Conservation (phyloP, 352 stramenopile genomes). For the Blastocystis sp. region DNA sequence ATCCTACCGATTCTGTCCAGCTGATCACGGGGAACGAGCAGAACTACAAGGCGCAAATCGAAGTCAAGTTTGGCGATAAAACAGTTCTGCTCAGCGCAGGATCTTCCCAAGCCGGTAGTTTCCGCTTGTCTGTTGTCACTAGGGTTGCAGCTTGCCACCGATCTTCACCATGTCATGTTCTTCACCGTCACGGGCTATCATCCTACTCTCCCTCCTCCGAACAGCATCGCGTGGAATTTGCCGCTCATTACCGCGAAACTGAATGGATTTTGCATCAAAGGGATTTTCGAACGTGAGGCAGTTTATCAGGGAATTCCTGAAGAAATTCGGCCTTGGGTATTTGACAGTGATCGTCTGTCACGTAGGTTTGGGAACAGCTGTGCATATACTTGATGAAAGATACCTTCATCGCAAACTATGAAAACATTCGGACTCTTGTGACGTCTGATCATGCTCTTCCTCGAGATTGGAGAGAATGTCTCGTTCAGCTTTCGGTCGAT, state of each 20-base stretch:
- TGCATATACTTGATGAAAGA: background rate
- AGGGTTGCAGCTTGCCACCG: background rate
- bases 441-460: background rate
- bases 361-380: constrained; percentile 25
- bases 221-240: constrained; percentile 11
- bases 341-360: background rate
- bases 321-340: constrained; percentile 35
- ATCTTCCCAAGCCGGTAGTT: background rate
- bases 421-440: constrained; percentile 4
- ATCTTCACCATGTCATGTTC: constrained; percentile 46
- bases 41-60: constrained; percentile 26
- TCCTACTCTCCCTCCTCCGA: background rate
- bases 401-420: background rate
- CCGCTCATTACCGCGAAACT: background rate
- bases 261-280: background rate
- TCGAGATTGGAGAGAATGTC: background rate
- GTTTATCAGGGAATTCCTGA: constrained; percentile 51
- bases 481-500: background rate
- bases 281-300: constrained; percentile 35
- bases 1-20: background rate
- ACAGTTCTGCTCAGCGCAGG: constrained; percentile 4
- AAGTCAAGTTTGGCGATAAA: constrained; percentile 42
- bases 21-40: background rate
- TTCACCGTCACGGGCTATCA: constrained; percentile 33
- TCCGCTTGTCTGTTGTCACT: background rate